These are phyloP conservation scores for Phycomyces blakesleeanus DNA, from an alignment of 192 early-diverging fungal genomes.

Conservation along the genomic window DNA sequence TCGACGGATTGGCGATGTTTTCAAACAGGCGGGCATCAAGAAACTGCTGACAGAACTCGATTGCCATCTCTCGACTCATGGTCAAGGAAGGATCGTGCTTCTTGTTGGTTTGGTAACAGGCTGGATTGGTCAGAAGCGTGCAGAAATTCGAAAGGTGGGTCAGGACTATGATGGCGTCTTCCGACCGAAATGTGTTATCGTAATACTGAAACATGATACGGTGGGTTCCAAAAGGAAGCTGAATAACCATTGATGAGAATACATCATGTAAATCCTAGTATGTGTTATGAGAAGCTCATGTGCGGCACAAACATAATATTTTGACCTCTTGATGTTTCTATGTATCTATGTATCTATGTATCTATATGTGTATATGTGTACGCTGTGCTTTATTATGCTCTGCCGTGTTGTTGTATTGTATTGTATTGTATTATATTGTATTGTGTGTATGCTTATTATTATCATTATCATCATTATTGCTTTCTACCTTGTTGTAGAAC, in stretches of 20 bases:
- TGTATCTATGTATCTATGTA: too few relatives aligned
- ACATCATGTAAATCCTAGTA: constrained; percentile 48
- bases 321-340: too few relatives aligned
- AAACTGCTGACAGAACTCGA: constrained; percentile 43
- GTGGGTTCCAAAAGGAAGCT: constrained; percentile 41
- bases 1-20: constrained; percentile 33
- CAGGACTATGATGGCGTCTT: constrained; percentile 39
- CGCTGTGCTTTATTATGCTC: too few relatives aligned
- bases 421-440: too few relatives aligned
- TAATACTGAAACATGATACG: constrained; percentile 44
- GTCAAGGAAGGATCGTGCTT: constrained; percentile 36
- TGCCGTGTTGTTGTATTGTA: too few relatives aligned
- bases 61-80: constrained; percentile 44
- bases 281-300: too few relatives aligned
- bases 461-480: too few relatives aligned
- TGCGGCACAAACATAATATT: too few relatives aligned
- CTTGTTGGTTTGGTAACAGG: constrained; percentile 38
- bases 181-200: constrained; percentile 45
- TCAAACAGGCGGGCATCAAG: constrained; percentile 49
- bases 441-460: too few relatives aligned
- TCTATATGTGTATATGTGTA: too few relatives aligned
- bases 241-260: constrained; percentile 46
- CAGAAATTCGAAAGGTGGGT: constrained; percentile 33
- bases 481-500: too few relatives aligned
- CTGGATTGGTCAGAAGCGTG: constrained; percentile 28